phyloP scores from a whole-genome alignment of 2,329 filamentous ascomycete genomes.

The Cladosporium austrohemisphaericum region DNA sequence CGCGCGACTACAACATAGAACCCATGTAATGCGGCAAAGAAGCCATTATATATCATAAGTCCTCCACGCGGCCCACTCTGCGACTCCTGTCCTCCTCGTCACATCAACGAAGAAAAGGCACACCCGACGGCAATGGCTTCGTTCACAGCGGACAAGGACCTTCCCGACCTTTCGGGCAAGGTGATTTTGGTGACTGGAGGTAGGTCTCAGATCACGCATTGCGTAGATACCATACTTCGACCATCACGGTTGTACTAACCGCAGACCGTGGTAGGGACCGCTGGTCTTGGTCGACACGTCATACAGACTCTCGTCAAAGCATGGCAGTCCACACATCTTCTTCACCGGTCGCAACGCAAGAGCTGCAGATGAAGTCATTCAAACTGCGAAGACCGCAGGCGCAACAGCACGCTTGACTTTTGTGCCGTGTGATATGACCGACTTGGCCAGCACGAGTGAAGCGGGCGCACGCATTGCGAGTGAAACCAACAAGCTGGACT shows the following conservation, averaged over 20 bases:
- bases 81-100: neutral
- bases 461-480: constrained; percentile 22
- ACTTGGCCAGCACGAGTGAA: constrained; percentile 21
- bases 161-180: constrained; percentile 31
- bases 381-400: constrained; percentile 34
- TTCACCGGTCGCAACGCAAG: constrained; percentile 47
- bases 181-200: constrained; percentile 22
- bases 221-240: neutral
- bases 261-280: no score
- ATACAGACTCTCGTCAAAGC: constrained; percentile 47
- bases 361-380: constrained; percentile 44
- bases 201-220: neutral
- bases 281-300: constrained; percentile 34
- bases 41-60: no score
- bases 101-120: no score
- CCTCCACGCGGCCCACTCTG: no score
- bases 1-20: no score
- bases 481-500: constrained; percentile 25
- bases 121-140: constrained; percentile 3
- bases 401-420: constrained; percentile 39
- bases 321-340: constrained; percentile 52
- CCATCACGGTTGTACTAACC: no score
- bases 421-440: constrained; percentile 28
- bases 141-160: constrained; percentile 20
- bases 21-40: no score